Conservation (phyloP, 2,329 filamentous ascomycete genomes). For the Cladorrhinum sp. region DNA sequence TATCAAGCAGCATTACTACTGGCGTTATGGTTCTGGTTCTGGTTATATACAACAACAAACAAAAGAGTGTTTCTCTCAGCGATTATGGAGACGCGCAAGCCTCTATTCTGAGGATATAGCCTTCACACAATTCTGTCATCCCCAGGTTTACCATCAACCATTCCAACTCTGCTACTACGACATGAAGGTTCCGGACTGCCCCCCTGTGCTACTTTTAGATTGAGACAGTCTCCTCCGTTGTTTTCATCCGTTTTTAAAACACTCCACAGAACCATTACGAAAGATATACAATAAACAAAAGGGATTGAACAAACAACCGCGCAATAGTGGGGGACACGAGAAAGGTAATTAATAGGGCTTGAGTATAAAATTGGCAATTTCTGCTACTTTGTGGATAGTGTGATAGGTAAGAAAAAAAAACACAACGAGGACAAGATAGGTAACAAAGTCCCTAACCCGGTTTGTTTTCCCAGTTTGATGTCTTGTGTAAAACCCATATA, state of each 20-base stretch:
- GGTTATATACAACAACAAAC: too few species aligned
- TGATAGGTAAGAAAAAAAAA: neutral
- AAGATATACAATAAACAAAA: neutral
- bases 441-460: neutral
- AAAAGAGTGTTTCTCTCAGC: neutral
- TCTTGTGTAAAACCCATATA: neutral
- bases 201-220: neutral
- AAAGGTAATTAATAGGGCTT: neutral
- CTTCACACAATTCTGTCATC: too few species aligned
- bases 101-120: too few species aligned
- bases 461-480: neutral
- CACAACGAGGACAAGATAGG: neutral
- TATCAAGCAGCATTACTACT: neutral
- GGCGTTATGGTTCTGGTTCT: neutral
- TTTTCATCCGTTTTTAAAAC: too few species aligned
- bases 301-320: neutral
- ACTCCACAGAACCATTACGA: too few species aligned
- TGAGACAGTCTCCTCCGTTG: neutral
- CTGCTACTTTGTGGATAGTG: slow-evolving; percentile 3
- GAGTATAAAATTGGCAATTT: neutral
- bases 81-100: too few species aligned
- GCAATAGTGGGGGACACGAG: neutral
- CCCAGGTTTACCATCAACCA: too few species aligned
- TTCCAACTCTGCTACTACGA: too few species aligned
- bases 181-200: too few species aligned